Percentiles rank a stretch among this genome's conserved stretches.
Evolutionary conservation across 371 early-diverging fungal genomes (phyloP).

Genomic region (Zancudomyces culisetae): DNA sequence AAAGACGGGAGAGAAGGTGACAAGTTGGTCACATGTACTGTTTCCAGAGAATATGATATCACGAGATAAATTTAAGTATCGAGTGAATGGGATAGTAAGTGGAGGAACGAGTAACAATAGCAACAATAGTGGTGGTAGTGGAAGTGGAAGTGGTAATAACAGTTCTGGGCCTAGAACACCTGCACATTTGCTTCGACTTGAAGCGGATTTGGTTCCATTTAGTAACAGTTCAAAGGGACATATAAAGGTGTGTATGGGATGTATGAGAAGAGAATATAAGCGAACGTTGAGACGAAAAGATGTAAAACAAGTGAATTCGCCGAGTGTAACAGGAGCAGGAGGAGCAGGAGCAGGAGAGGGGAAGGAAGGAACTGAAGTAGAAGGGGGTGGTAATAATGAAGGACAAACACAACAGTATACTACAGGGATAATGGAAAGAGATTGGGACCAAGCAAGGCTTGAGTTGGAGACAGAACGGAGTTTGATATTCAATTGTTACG

Average conservation of each 20-base stretch:
- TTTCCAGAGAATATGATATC: conserved; percentile 70
- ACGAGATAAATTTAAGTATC: conserved; percentile 37
- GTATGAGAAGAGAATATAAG: conserved; percentile 65
- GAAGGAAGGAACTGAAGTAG: no score
- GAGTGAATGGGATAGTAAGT: no score
- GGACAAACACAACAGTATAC: background rate
- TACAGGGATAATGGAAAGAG: conserved; percentile 19
- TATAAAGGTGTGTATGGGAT: conserved; percentile 64
- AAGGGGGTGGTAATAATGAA: background rate
- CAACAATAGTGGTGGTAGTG: conserved; percentile 8
- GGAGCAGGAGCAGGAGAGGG: no score
- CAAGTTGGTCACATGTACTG: conserved; percentile 62
- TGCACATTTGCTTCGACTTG: conserved; percentile 37
- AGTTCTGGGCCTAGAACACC: conserved; percentile 15
- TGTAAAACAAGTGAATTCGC: conserved; percentile 7
- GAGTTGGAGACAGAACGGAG: conserved; percentile 47
- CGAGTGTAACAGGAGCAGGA: conserved; percentile 9
- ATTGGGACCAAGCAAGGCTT: conserved; percentile 24
- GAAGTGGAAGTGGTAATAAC: no score
- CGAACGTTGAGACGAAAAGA: conserved; percentile 24
- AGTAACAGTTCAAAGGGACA: conserved; percentile 56
- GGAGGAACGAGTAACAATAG: no score
- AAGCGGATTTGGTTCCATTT: conserved; percentile 67
- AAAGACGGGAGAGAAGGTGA: conserved; percentile 50
- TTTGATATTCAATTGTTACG: conserved; percentile 70